phyloP scores from a whole-genome alignment of 139 green algal species.

The Mesostigma viride region DNA sequence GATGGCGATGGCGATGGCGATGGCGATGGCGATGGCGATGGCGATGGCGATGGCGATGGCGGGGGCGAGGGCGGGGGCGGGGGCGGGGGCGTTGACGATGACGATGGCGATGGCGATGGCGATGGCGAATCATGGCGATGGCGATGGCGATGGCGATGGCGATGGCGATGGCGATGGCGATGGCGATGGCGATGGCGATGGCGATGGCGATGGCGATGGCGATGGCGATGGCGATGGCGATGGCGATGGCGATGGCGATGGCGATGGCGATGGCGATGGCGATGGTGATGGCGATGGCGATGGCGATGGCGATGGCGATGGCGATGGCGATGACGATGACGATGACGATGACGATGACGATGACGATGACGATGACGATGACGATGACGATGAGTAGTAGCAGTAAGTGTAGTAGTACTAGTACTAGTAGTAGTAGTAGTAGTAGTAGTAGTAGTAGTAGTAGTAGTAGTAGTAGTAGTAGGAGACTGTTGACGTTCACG shows the following conservation, averaged over 20 bases:
- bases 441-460: no score
- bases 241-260: constrained; percentile 9
- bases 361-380: not conserved
- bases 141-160: constrained; percentile 14
- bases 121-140: not conserved
- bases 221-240: constrained; percentile 10
- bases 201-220: constrained; percentile 9
- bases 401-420: no score
- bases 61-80: not conserved
- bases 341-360: not conserved
- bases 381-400: not conserved
- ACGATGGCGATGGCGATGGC: constrained; percentile 6
- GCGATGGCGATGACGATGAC: constrained; percentile 10
- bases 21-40: constrained; percentile 4
- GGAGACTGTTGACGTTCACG: no score
- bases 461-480: no score
- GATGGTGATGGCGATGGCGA: constrained; percentile 14
- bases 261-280: constrained; percentile 8
- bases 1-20: constrained; percentile 4
- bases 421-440: no score
- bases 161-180: constrained; percentile 11
- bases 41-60: constrained; percentile 1
- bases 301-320: constrained; percentile 14
- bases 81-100: constrained; percentile 1
- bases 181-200: constrained; percentile 6